A percentile compares a stretch with the other conserved stretches of the same genome.
Conservation (phyloP, 352 stramenopile genomes). For the Phytophthora lateralis region DNA sequence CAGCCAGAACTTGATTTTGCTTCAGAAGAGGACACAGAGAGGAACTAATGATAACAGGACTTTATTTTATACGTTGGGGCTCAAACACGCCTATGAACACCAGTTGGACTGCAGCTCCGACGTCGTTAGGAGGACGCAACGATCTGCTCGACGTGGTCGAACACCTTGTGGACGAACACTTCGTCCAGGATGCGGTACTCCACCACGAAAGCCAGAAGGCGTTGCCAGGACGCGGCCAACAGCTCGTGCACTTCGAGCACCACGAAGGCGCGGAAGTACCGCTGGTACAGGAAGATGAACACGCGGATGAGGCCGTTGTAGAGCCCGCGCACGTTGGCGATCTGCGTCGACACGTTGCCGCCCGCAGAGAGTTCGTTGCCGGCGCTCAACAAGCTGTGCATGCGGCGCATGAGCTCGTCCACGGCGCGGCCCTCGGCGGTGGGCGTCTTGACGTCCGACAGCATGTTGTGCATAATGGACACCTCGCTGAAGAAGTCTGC, state of each 20-base stretch:
- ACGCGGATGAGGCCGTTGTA: slow-evolving; percentile 72
- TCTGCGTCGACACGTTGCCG: slow-evolving; percentile 18
- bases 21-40: too few relatives aligned
- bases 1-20: too few relatives aligned
- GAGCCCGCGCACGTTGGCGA: slow-evolving; percentile 49
- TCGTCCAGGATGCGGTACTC: slow-evolving; percentile 71
- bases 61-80: slow-evolving; percentile 35
- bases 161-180: slow-evolving; percentile 58
- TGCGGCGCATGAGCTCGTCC: slow-evolving; percentile 63
- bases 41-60: slow-evolving; percentile 10
- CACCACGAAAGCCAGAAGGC: slow-evolving; percentile 61
- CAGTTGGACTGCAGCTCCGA: too few relatives aligned
- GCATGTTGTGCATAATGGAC: slow-evolving; percentile 71
- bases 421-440: slow-evolving; percentile 52
- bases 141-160: slow-evolving; percentile 57
- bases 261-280: slow-evolving; percentile 57
- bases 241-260: slow-evolving; percentile 65
- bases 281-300: slow-evolving; percentile 71
- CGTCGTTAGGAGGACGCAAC: slow-evolving; percentile 25
- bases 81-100: too few relatives aligned
- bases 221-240: slow-evolving; percentile 60
- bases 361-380: background rate
- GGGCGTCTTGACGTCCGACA: slow-evolving; percentile 60
- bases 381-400: slow-evolving; percentile 35
- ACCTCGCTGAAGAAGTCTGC: slow-evolving; percentile 69